Conservation (phyloP, 768 basidiomycete species). For the Tubosaeta sp. region DNA sequence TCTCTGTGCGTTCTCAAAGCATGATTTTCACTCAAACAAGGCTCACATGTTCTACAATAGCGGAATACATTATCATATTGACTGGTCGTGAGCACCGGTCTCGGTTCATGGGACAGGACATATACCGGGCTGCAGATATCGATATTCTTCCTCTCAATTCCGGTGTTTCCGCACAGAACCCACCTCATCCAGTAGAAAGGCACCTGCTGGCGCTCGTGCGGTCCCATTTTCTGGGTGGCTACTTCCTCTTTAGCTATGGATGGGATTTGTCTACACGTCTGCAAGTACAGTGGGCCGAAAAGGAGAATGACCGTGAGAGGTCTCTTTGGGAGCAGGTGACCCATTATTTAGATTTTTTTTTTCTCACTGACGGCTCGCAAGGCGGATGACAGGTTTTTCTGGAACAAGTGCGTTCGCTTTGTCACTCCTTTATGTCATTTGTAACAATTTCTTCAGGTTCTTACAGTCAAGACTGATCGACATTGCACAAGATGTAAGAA, state of each 20-base stretch:
- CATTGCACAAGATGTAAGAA: constrained; percentile 61
- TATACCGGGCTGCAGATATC: constrained; percentile 89
- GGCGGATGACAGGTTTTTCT: constrained; percentile 97
- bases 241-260: constrained; percentile 85
- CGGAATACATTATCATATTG: constrained; percentile 89
- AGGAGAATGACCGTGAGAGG: constrained; percentile 47
- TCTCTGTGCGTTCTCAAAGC: constrained; percentile 48
- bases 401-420: constrained; percentile 62
- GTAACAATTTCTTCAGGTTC: constrained; percentile 32
- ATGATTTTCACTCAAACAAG: background rate
- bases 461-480: constrained; percentile 60
- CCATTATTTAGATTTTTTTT: background rate
- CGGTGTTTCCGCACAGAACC: constrained; percentile 57
- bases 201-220: constrained; percentile 84
- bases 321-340: constrained; percentile 76
- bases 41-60: constrained; percentile 36
- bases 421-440: background rate
- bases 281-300: constrained; percentile 71
- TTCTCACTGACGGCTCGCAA: constrained; percentile 30
- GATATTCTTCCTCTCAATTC: constrained; percentile 85
- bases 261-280: constrained; percentile 87
- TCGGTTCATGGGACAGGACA: constrained; percentile 76
- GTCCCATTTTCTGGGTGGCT: constrained; percentile 75
- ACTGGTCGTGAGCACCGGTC: constrained; percentile 78
- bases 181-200: constrained; percentile 82